Evolutionary conservation across 2,329 filamentous ascomycete genomes (phyloP), one percentile per base, ranked within the genome.

Genomic region (Fusarium circinatum): DNA sequence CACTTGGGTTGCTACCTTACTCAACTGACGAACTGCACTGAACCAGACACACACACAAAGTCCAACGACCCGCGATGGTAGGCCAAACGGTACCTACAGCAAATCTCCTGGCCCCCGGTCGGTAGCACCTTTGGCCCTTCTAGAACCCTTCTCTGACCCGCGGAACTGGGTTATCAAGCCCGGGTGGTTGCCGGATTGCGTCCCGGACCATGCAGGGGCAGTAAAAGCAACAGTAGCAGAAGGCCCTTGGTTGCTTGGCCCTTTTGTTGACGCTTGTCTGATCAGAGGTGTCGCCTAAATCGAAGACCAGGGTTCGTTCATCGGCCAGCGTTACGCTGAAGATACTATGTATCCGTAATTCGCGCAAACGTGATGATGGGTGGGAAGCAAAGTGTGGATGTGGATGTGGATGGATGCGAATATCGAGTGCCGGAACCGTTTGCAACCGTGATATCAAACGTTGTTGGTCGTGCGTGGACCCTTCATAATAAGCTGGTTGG

Each of bases 101-200:
- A 49, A 65, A 68, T 56, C 51, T 66, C 63, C 63, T 44, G 62
- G 65, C 62, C 67, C 75, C 72, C 64, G 74, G 62, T 51, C 56
- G 45, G 69, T 62, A 70, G 70, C 57, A 65, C 66, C 55, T 66
- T 68, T 75, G 59, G 59, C 55, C 42, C 76, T 79, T 79, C 78
- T 80, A 79, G 78, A 79, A 79, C 70, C 45, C 69, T 79, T 80
- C 78, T 75, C 57, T 72, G 52, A 51, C 62, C 75, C 78, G 78
- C 76, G 78, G 77, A 79, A 78, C 75, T 74, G 71, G 76, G 73
- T 65, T 71, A 41, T 70, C 55, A 60, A 60, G 70, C 61, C 72
- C 73, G 73, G 56, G 49, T 67, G 71, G 68, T 74, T 60, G 61
- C 65, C 76, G 69, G 64, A 68, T 69, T 66, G 60, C 49, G 51